Percentiles rank a stretch among this genome's conserved stretches.
phyloP scores from a whole-genome alignment of 306 rosid species.

The Dicorynia guianensis region DNA sequence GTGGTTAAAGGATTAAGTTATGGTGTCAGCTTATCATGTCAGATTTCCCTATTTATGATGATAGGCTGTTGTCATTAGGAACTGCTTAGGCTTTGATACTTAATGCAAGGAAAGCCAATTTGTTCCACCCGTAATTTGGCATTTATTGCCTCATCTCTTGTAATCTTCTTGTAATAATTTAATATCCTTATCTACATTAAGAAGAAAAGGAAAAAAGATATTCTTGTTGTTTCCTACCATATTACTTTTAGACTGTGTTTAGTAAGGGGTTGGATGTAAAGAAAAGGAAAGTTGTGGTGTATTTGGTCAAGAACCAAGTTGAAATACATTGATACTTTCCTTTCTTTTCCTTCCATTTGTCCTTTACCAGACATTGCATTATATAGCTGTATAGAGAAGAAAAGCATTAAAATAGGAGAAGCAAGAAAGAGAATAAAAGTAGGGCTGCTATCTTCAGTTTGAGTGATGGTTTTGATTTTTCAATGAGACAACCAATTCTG shows the following conservation, averaged over 20 bases:
- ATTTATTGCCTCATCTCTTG: background rate
- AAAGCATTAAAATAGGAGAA: background rate
- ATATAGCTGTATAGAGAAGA: background rate
- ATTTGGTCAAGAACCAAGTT: no score
- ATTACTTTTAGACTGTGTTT: background rate
- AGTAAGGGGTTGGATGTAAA: no score
- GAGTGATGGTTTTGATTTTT: conserved; percentile 5
- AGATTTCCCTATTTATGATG: background rate
- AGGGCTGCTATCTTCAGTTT: background rate
- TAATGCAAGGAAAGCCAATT: conserved; percentile 13
- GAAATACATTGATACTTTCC: no score
- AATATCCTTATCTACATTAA: background rate
- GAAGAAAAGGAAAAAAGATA: background rate
- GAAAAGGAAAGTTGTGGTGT: no score
- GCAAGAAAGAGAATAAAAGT: background rate
- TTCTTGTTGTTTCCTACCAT: background rate
- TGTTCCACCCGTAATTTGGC: background rate
- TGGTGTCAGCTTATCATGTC: conserved; percentile 4
- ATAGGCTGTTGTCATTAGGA: background rate
- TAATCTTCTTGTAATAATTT: background rate
- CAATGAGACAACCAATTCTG: conserved; percentile 4
- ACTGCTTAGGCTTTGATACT: conserved; percentile 6
- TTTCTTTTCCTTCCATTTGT: no score
- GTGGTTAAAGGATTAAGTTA: background rate
- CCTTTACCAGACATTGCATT: no score